phyloP scores from a whole-genome alignment of 2,329 filamentous ascomycete species.

The Rugonectria rugulosa region DNA sequence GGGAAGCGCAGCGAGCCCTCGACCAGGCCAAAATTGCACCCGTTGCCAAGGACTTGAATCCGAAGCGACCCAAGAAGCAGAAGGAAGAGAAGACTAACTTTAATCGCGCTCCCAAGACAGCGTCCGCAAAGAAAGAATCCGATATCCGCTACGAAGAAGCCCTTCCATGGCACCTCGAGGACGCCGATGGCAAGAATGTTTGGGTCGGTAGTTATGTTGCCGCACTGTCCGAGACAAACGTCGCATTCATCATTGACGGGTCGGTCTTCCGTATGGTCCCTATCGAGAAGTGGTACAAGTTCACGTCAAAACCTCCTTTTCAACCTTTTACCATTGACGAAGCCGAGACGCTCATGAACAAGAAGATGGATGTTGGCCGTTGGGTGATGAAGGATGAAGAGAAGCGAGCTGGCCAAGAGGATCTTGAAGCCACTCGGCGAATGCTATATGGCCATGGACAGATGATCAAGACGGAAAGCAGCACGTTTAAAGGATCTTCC shows the following conservation, averaged over 20 bases:
- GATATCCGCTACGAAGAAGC: slow-evolving; percentile 91
- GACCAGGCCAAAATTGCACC: slow-evolving; percentile 95
- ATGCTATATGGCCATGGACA: slow-evolving; percentile 61
- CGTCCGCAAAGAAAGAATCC: slow-evolving; percentile 79
- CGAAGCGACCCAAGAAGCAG: slow-evolving; percentile 66
- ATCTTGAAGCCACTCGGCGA: slow-evolving; percentile 66
- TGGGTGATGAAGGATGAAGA: slow-evolving; percentile 80
- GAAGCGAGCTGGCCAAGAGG: slow-evolving; percentile 62
- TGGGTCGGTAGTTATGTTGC: slow-evolving; percentile 94
- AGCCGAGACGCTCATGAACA: slow-evolving; percentile 82
- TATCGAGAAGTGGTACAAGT: slow-evolving; percentile 94
- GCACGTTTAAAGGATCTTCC: slow-evolving; percentile 67
- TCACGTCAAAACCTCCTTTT: slow-evolving; percentile 81
- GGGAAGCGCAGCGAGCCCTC: slow-evolving; percentile 83
- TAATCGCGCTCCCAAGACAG: slow-evolving; percentile 78
- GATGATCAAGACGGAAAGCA: slow-evolving; percentile 73
- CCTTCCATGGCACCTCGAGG: slow-evolving; percentile 94
- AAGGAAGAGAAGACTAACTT: slow-evolving; percentile 88
- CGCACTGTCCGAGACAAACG: slow-evolving; percentile 84
- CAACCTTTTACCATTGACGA: slow-evolving; percentile 82
- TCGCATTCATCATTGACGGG: slow-evolving; percentile 77
- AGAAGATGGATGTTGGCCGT: slow-evolving; percentile 76
- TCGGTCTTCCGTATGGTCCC: slow-evolving; percentile 84
- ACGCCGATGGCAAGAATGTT: slow-evolving; percentile 93
- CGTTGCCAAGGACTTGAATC: slow-evolving; percentile 65